These are phyloP conservation scores for Betula pendula DNA, from an alignment of 306 rosid species.

Conservation along the genomic window DNA sequence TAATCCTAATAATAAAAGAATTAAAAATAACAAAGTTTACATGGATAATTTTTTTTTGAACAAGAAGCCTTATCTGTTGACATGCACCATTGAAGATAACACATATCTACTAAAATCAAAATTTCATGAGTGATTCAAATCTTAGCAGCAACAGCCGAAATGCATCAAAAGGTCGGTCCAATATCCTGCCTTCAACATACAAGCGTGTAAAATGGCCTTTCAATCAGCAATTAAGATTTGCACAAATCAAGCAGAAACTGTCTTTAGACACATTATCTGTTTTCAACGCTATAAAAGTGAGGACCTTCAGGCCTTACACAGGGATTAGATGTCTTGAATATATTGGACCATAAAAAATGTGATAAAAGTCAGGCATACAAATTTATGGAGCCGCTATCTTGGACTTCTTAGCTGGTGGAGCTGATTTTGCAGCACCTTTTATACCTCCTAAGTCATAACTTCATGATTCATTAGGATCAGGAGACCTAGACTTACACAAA, in stretches of 20 bases:
- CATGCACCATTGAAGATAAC: no score
- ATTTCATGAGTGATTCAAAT: no score
- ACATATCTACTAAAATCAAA: not conserved
- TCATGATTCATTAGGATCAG: not conserved
- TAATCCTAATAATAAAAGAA: no score
- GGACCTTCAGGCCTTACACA: slow-evolving; percentile 25
- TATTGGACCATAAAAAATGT: slow-evolving; percentile 10
- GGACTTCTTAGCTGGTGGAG: slow-evolving; percentile 11
- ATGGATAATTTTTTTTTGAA: no score
- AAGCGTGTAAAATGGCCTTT: no score
- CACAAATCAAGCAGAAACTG: not conserved
- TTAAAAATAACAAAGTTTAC: no score
- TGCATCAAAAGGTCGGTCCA: no score
- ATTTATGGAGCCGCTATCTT: slow-evolving; percentile 32
- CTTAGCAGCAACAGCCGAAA: no score
- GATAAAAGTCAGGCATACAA: slow-evolving; percentile 10
- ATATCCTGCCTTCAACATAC: no score
- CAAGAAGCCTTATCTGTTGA: no score
- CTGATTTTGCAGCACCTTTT: not conserved
- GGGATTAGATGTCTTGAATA: slow-evolving; percentile 8
- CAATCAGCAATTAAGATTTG: no score
- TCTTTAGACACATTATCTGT: not conserved
- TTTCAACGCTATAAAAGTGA: slow-evolving; percentile 18
- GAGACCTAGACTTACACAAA: not conserved
- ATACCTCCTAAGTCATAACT: not conserved